These are phyloP conservation scores for Ilyonectria destructans DNA, from an alignment of 2,329 filamentous ascomycete species.

Conservation along the genomic window DNA sequence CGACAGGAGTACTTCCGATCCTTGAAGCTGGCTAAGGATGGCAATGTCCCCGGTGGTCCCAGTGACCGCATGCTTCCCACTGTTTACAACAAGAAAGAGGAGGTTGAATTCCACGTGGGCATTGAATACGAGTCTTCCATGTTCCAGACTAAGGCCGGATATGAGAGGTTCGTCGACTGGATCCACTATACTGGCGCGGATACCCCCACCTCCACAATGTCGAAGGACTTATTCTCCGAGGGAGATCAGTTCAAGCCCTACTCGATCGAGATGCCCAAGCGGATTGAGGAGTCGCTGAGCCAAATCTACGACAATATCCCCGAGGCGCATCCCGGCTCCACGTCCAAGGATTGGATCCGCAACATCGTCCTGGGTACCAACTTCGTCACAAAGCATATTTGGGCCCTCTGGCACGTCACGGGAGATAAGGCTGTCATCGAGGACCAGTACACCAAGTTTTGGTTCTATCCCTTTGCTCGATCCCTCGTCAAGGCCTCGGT, in stretches of 20 bases:
- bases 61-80: slow-evolving; percentile 29
- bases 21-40: slow-evolving; percentile 25
- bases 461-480: slow-evolving; percentile 36
- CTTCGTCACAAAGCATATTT: slow-evolving; percentile 48
- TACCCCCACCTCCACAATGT: slow-evolving; percentile 42
- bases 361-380: slow-evolving; percentile 56
- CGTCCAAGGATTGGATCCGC: slow-evolving; percentile 52
- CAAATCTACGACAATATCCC: slow-evolving; percentile 52
- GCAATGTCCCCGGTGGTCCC: slow-evolving; percentile 27
- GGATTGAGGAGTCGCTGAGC: slow-evolving; percentile 49
- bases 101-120: slow-evolving; percentile 55
- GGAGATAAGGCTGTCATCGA: slow-evolving; percentile 38
- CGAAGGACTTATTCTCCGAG: slow-evolving; percentile 46
- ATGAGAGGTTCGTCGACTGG: slow-evolving; percentile 55
- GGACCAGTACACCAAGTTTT: slow-evolving; percentile 35
- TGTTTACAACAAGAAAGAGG: slow-evolving; percentile 17
- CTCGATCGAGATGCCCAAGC: slow-evolving; percentile 52
- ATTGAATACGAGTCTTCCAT: slow-evolving; percentile 60
- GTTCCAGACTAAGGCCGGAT: slow-evolving; percentile 59
- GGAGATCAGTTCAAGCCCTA: slow-evolving; percentile 50
- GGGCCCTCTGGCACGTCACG: slow-evolving; percentile 36
- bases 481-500: slow-evolving; percentile 31
- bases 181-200: slow-evolving; percentile 51
- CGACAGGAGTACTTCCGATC: slow-evolving; percentile 60
- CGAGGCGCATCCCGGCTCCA: slow-evolving; percentile 47